Evolutionary conservation across 495 filamentous ascomycete genomes (phyloP).

Genomic region (Tuber magnatum): DNA sequence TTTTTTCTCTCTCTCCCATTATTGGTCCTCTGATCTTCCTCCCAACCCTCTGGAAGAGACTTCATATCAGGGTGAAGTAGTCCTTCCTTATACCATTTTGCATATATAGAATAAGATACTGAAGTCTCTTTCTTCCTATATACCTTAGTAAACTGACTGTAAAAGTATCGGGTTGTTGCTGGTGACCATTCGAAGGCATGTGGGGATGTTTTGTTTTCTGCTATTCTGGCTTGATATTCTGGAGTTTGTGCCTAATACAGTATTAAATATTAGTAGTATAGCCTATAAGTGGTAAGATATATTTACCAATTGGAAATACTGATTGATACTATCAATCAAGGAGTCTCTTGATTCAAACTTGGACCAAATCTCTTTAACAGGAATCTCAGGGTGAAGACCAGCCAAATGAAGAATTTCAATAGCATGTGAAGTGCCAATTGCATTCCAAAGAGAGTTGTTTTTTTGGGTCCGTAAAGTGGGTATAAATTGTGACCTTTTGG

Average conservation of each 20-base stretch:
- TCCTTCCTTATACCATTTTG: background rate
- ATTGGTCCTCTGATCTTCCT: background rate
- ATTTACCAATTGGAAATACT: too few relatives aligned
- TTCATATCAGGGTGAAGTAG: background rate
- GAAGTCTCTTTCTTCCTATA: background rate
- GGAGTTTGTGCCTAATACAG: too few relatives aligned
- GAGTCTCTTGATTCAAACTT: too few relatives aligned
- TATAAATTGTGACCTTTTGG: background rate
- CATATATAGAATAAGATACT: background rate
- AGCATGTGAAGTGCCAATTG: background rate
- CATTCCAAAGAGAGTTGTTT: background rate
- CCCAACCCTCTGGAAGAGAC: background rate
- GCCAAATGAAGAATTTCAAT: background rate
- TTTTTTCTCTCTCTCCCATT: background rate
- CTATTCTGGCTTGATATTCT: too few relatives aligned
- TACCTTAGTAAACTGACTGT: background rate
- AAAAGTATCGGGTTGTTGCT: background rate
- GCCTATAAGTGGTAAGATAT: too few relatives aligned
- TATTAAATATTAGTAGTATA: too few relatives aligned
- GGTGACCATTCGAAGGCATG: background rate
- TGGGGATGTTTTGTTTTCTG: background rate
- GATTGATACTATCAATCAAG: too few relatives aligned
- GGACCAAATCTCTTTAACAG: too few relatives aligned
- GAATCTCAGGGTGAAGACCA: too few relatives aligned
- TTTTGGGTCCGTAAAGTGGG: background rate